Evolutionary conservation across 495 filamentous ascomycete species (phyloP), one percentile per base, ranked within the genome.

Genomic region (Clavariopsis aquatica): DNA sequence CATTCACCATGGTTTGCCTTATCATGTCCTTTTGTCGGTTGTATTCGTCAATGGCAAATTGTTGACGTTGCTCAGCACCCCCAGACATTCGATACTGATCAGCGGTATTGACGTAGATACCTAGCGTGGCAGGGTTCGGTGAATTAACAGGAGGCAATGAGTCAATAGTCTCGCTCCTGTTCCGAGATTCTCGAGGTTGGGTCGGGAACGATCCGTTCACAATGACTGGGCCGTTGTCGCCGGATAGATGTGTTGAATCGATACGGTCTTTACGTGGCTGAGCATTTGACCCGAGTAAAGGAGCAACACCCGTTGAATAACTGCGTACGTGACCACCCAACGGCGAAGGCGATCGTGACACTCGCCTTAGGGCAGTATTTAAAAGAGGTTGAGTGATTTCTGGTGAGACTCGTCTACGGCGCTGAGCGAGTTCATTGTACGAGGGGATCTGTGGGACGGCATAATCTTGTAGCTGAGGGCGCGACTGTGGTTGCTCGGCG

Each of bases 401-500:
- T 9, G 81, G 77, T 20, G 82, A 73, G 12, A 80, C 65, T 38
- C 79, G 75, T 57, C 80, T 78, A 53, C 78, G 79, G 28, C 78
- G 79, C 49, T 80, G 71, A 5, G 78, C 70, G 19, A 84, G 61
- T 22, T 84, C 83, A 31, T 76, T 79, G 43, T 78, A 78, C 0
- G 78, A 54, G 1, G 83, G 75, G 20, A 83, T 64, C n/a, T 77
- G 76, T 1, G 79, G 74, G 34, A 82, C 54, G 64, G 76, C 74
- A 23, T 76, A 68, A 26, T 77, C 77, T 22, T 82, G 82, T 43
- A 80, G 76, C 57, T 78, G 80, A 6, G 76, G 56, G 56, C 80
- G 79, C 28, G 80, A 65, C 57, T 85, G 82, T 34, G 83, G 81
- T 34, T 85, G 83, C 34, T 81, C 81, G 15, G 78, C 82, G 51